Base-by-base conservation (phyloP, 305 asterid genomes). In the Fraxinus albicans region DNA sequence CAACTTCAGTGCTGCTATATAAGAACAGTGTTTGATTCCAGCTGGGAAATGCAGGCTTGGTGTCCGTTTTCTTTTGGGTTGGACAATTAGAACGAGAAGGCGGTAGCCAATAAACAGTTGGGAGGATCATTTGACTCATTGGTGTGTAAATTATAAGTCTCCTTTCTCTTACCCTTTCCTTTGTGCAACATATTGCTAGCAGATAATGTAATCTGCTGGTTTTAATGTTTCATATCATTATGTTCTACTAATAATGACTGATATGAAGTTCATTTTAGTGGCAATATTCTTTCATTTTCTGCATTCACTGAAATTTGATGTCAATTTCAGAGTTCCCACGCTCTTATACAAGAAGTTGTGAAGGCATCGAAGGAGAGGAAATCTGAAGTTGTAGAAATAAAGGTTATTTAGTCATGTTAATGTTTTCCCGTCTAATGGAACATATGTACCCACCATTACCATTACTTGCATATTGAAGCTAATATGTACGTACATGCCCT, bases 281-380 rank as follows among this genome's bases (percentile, higher is more conserved):
- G 65, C 47, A 76, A 73, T 13, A 25, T 38, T 85, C 78, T 35
- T 44, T 79, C 35, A 77, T 17, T 65, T 84, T 70, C 70, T 79
- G 55, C 73, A 73, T 53, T 79, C 42, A 38, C 33, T 83, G 19
- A 80, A 80, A 76, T 75, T 63, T 84, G 79, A 40, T 79, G 67
- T 86, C 76, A 76, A 81, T 87, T 87, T 80, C 91, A 95, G 99
- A 97, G 85, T 78, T 93, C 94, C 27, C 27, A 25, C 27, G 27
- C 27, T 25, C 27, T 25, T 25, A 25, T 25, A 25, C 27, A 25
- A 25, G 93, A 92, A 67, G 84, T 92, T 82, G 89, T 88, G 25
- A 29, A 83, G 80, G 80, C 82, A 70, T 69, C 81, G 74, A 83
- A 80, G 35, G 86, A 80, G 79, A 67, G 81, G 81, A 87, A 86